phyloP scores from a whole-genome alignment of 768 basidiomycete genomes.

The Solioccasus polychromus region DNA sequence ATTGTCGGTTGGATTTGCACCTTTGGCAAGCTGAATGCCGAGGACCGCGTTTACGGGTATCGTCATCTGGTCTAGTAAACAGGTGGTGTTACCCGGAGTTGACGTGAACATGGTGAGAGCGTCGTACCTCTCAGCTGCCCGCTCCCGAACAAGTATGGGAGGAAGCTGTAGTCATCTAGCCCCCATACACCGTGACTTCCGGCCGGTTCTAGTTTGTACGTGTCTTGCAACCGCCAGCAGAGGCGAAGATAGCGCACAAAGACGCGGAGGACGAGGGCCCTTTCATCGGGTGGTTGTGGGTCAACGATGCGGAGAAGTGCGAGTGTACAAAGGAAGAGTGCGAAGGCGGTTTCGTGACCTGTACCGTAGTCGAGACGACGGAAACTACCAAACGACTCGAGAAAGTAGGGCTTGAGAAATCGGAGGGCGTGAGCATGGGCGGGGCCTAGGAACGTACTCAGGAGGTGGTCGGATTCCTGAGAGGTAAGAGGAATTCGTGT shows the following conservation, averaged over 20 bases:
- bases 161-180: slow-evolving; percentile 85
- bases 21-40: slow-evolving; percentile 40
- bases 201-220: slow-evolving; percentile 90
- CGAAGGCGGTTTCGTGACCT: slow-evolving; percentile 92
- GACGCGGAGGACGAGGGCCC: slow-evolving; percentile 53
- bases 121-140: slow-evolving; percentile 75
- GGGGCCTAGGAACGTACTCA: slow-evolving; percentile 46
- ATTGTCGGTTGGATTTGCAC: slow-evolving; percentile 19
- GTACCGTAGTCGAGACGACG: slow-evolving; percentile 94
- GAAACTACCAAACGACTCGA: slow-evolving; percentile 86
- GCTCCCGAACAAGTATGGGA: slow-evolving; percentile 89
- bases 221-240: slow-evolving; percentile 83
- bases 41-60: slow-evolving; percentile 68
- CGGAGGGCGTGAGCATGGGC: slow-evolving; percentile 46
- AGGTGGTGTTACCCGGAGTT: slow-evolving; percentile 3
- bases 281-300: slow-evolving; percentile 59
- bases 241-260: slow-evolving; percentile 78
- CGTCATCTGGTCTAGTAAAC: slow-evolving; percentile 51
- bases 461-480: slow-evolving; percentile 55
- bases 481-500: too few species aligned
- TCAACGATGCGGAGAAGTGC: slow-evolving; percentile 66
- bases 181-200: slow-evolving; percentile 99
- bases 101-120: neutral
- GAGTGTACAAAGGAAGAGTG: slow-evolving; percentile 70
- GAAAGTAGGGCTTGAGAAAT: slow-evolving; percentile 73